Evolutionary conservation across 1,139 yeast species (phyloP).

Genomic region (Kodamaea plutei): DNA sequence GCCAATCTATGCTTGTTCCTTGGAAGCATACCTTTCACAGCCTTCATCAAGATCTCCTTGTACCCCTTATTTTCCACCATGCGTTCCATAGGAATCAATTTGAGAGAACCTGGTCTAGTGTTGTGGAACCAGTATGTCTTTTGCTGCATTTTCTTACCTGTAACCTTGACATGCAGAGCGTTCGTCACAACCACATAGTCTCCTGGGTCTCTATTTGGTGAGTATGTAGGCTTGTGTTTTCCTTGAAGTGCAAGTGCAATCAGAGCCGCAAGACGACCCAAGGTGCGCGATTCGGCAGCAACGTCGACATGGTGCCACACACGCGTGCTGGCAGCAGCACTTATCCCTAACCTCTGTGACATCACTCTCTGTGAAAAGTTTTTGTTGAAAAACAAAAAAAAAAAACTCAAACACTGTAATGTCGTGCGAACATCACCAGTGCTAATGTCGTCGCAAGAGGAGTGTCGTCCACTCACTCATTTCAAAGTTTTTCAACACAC

Average conservation of each 20-base stretch:
- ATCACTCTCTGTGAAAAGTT: conserved; percentile 20
- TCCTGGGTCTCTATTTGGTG: conserved; percentile 77
- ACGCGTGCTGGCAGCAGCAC: conserved; percentile 75
- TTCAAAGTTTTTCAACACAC: too few species aligned
- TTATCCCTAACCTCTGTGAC: conserved; percentile 58
- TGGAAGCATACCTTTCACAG: conserved; percentile 96
- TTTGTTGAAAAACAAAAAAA: too few species aligned
- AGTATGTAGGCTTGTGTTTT: conserved; percentile 89
- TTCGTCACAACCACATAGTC: conserved; percentile 97
- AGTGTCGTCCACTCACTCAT: too few species aligned
- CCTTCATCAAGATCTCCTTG: conserved; percentile 74
- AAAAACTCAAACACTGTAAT: too few species aligned
- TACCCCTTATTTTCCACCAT: conserved; percentile 78
- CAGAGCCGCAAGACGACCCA: conserved; percentile 88
- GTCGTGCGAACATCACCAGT: too few species aligned
- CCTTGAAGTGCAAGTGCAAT: conserved; percentile 90
- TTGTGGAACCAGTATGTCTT: conserved; percentile 92
- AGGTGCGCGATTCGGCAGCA: conserved; percentile 75
- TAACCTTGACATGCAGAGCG: conserved; percentile 71
- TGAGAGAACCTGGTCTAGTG: conserved; percentile 84
- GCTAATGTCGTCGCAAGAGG: too few species aligned
- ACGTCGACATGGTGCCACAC: conserved; percentile 96
- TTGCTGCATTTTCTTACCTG: conserved; percentile 80
- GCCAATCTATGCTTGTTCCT: conserved; percentile 77
- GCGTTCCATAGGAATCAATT: conserved; percentile 76